Evolutionary conservation across 2,329 filamentous ascomycete genomes (phyloP), one percentile per base, ranked within the genome.

Genomic region (Aspergillus pseudoglaucus): DNA sequence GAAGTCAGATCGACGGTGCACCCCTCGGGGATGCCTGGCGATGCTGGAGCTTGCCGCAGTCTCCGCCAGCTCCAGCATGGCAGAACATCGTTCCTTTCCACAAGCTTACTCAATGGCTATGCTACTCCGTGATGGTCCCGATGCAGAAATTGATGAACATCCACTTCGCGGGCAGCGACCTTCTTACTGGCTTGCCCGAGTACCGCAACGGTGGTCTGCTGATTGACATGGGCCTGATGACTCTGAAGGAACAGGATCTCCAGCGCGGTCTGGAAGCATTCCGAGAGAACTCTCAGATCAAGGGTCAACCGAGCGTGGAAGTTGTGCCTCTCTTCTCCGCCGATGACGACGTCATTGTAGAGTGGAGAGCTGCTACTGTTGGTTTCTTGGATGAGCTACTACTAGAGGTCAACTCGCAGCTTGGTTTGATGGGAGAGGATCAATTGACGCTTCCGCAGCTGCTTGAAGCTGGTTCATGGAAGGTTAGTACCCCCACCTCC

Each of bases 401-500:
- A 15, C 75, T 74, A 2, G 83, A 87, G 50, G 85, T 90, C 56
- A 88, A 88, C 65, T 69, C 75, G 37, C 71, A 80, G 42, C 68
- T 96, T 42, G 82, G 80, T 47, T 70, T 96, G 37, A 77, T 75
- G 6, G 88, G 87, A 3, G 74, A 81, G 33, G 82, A 91, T 56
- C 76, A 77, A 57, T 71, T 98, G 65, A 87, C 76, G 37, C 70
- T 97, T 57, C 83, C 90, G 5, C 93, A 98, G 67, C 82, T 98
- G 74, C 77, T 98, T 15, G 93, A 97, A 69, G 93, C 91, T 12
- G 93, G 93, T 45, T 95, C 88, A 64, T 98, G 93, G 91, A 97
- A 97, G 87, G 90, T 93, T 69, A 72, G 81, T 23, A 22, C 18
- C 25, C n/a, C 2, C 22, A 4, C 6, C 22, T 5, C 22, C 22